Evolutionary conservation across 495 filamentous ascomycete species (phyloP).

Genomic region (Aeminium ludgeri): DNA sequence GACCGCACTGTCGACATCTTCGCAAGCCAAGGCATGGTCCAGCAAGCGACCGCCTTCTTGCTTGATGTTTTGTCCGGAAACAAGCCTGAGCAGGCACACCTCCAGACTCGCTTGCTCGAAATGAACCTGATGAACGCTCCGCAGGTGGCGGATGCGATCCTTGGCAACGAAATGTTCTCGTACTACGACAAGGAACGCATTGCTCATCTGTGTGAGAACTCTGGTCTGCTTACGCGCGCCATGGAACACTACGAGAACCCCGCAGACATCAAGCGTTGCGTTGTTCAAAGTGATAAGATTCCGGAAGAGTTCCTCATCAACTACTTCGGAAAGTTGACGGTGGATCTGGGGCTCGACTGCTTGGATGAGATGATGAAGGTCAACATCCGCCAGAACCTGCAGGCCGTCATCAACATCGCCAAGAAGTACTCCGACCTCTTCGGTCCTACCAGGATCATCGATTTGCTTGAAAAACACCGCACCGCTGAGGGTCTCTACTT

Average conservation of each 20-base stretch:
- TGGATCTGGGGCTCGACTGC: slow-evolving; percentile 88
- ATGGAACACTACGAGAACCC: slow-evolving; percentile 89
- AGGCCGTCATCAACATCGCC: slow-evolving; percentile 81
- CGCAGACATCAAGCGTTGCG: slow-evolving; percentile 70
- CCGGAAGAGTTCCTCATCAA: slow-evolving; percentile 75
- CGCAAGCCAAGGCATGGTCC: slow-evolving; percentile 91
- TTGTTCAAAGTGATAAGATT: slow-evolving; percentile 67
- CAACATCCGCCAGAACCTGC: slow-evolving; percentile 94
- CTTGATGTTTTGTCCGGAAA: slow-evolving; percentile 88
- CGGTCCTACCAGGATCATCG: slow-evolving; percentile 75
- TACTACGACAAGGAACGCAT: slow-evolving; percentile 84
- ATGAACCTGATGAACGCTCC: slow-evolving; percentile 96
- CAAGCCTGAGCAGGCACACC: slow-evolving; percentile 76
- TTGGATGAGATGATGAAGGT: slow-evolving; percentile 86
- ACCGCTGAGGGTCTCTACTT: slow-evolving; percentile 94
- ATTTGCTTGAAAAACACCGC: slow-evolving; percentile 91
- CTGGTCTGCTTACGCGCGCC: slow-evolving; percentile 35
- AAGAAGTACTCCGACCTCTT: slow-evolving; percentile 96
- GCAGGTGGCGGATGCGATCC: slow-evolving; percentile 92
- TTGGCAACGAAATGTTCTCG: slow-evolving; percentile 94
- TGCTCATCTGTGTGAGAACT: slow-evolving; percentile 79
- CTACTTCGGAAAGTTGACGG: slow-evolving; percentile 84
- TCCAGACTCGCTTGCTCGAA: slow-evolving; percentile 89
- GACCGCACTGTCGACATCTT: slow-evolving; percentile 95
- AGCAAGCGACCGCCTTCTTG: slow-evolving; percentile 92